phyloP scores from a whole-genome alignment of 73 alveolate species.

The Stentor roeselii region DNA sequence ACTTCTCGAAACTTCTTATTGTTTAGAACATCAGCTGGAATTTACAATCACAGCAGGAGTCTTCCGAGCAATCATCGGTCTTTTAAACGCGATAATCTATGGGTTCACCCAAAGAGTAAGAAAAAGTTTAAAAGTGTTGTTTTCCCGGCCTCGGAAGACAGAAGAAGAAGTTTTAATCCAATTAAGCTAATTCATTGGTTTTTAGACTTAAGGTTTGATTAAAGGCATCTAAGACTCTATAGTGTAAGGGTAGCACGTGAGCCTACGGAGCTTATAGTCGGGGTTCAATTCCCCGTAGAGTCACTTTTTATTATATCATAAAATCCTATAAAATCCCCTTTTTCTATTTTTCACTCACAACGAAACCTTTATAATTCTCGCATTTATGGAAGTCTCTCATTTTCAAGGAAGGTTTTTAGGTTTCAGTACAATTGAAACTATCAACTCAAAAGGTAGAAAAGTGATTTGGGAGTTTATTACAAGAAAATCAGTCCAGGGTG shows the following conservation, averaged over 20 bases:
- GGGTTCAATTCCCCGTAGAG: conserved; percentile 31
- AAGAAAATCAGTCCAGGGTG: neutral
- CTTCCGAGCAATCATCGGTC: neutral
- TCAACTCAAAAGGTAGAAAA: neutral
- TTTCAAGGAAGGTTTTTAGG: neutral
- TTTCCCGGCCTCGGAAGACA: no score
- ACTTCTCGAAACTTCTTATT: no score
- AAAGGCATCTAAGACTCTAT: conserved; percentile 10
- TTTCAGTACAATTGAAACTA: neutral
- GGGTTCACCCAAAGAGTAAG: neutral
- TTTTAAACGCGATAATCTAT: neutral
- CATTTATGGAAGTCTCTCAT: neutral
- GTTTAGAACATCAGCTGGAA: neutral
- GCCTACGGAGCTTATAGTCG: conserved; percentile 34
- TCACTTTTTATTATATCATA: neutral
- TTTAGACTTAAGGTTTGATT: no score
- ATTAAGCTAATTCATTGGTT: no score
- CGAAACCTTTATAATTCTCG: neutral
- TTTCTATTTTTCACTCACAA: neutral
- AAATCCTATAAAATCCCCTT: no score
- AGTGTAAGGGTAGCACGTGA: conserved; percentile 31
- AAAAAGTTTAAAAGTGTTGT: neutral
- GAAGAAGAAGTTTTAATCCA: no score
- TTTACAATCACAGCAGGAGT: neutral
- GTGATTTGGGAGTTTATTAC: neutral